Conservation (phyloP, 441 rosid species). For the Syzygium syzygioides region DNA sequence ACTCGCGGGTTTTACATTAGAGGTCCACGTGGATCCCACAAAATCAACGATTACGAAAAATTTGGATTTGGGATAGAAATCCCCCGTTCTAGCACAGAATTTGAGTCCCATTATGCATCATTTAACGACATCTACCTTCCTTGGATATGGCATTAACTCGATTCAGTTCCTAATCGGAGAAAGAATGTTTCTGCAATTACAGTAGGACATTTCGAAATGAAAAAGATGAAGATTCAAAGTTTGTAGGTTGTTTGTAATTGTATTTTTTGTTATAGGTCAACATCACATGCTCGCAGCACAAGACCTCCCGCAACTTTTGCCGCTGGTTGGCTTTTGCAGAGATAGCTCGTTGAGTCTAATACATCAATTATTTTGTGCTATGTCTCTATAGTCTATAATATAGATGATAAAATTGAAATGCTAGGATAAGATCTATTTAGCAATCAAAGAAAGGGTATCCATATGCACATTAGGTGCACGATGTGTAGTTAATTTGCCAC, state of each 20-base stretch:
- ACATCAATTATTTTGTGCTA: not conserved
- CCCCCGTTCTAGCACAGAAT: not conserved
- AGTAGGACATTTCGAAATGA: not conserved
- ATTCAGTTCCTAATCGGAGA: not conserved
- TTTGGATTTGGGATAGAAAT: not conserved
- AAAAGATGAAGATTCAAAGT: not conserved
- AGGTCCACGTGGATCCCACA: not conserved
- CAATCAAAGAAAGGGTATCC: not conserved
- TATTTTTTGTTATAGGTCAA: not conserved
- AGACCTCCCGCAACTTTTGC: not conserved
- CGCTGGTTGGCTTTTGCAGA: not conserved
- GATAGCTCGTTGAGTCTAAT: not conserved
- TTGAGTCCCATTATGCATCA: not conserved
- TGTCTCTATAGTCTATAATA: not conserved
- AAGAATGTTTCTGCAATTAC: not conserved
- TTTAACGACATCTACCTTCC: not conserved
- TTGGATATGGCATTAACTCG: not conserved
- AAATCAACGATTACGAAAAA: not conserved
- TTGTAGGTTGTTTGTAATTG: not conserved
- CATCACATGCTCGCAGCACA: not conserved
- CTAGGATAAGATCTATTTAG: not conserved
- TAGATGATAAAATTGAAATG: not conserved
- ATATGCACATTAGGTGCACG: fast-evolving
- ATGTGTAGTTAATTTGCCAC: not conserved
- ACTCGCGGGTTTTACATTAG: not conserved